These are phyloP conservation scores for Dendrocalamus sinicus DNA, from an alignment of 176 grass and related monocot species.

Conservation along the genomic window DNA sequence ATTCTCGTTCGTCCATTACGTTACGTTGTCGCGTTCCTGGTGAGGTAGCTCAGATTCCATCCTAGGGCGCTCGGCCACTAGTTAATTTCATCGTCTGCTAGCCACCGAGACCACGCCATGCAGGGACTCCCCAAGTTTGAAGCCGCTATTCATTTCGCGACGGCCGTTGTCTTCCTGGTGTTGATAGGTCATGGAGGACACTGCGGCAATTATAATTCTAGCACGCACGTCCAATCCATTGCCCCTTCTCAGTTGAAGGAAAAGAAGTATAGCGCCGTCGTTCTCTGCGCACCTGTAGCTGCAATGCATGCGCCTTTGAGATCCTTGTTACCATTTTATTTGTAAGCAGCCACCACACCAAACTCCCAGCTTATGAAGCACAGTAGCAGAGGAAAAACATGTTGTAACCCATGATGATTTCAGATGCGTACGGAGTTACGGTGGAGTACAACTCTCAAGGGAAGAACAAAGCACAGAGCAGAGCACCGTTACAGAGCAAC, in stretches of 20 bases:
- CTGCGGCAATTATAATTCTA: neutral
- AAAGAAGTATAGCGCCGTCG: neutral
- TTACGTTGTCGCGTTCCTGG: constrained; percentile 17
- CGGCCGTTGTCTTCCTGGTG: constrained; percentile 28
- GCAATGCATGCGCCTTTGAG: neutral
- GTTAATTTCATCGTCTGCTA: neutral
- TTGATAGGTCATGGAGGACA: neutral
- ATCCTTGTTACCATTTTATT: neutral
- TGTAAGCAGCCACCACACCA: neutral
- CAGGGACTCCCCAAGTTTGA: neutral
- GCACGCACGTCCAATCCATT: neutral
- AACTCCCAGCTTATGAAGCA: neutral
- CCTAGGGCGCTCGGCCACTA: constrained; percentile 12
- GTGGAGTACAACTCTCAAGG: constrained; percentile 2
- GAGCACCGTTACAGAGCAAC: neutral
- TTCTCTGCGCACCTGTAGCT: neutral
- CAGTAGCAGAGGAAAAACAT: neutral
- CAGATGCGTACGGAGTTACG: constrained; percentile 34
- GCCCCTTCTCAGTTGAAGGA: neutral
- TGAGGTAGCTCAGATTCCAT: constrained; percentile 15
- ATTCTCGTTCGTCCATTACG: neutral
- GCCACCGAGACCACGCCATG: constrained; percentile 3
- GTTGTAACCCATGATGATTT: neutral
- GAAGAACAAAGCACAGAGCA: constrained; percentile 15
- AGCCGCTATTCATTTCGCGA: neutral